These are phyloP conservation scores for Coix lacrymajobi DNA, from an alignment of 176 grass and related monocot species.

Conservation along the genomic window DNA sequence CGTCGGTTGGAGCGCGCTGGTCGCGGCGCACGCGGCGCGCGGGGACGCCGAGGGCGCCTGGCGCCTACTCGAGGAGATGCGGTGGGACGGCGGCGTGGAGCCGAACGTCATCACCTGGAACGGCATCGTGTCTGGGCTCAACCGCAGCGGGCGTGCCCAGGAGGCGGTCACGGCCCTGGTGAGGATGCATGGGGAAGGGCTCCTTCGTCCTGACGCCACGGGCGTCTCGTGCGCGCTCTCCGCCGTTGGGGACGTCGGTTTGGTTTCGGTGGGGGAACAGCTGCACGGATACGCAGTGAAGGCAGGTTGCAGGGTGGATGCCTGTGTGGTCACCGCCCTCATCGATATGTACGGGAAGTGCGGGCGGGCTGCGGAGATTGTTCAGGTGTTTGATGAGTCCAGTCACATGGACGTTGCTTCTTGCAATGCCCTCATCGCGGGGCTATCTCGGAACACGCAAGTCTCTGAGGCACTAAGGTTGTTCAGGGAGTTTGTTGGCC, in stretches of 20 bases:
- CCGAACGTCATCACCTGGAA: slow-evolving; percentile 72
- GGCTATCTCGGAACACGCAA: slow-evolving; percentile 53
- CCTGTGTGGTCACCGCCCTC: slow-evolving; percentile 42
- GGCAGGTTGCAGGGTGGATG: slow-evolving; percentile 29
- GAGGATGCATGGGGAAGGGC: slow-evolving; percentile 55
- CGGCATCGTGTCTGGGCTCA: slow-evolving; percentile 54
- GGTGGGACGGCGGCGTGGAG: slow-evolving; percentile 8
- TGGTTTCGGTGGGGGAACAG: slow-evolving; percentile 33
- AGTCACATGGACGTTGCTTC: slow-evolving; percentile 43
- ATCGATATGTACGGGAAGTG: slow-evolving; percentile 63
- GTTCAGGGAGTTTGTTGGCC: slow-evolving; percentile 39
- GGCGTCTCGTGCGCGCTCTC: slow-evolving; percentile 51
- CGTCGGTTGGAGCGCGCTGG: slow-evolving; percentile 57
- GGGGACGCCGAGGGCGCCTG: slow-evolving; percentile 32
- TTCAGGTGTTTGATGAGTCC: slow-evolving; percentile 37
- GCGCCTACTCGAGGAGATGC: slow-evolving; percentile 40
- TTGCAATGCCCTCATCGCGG: slow-evolving; percentile 51
- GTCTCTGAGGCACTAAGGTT: slow-evolving; percentile 40
- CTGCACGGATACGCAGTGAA: slow-evolving; percentile 46
- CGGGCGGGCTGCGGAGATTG: slow-evolving; percentile 35
- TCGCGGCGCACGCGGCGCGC: slow-evolving; percentile 21
- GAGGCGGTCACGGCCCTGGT: slow-evolving; percentile 27
- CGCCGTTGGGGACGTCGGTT: slow-evolving; percentile 27
- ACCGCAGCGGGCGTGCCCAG: slow-evolving; percentile 31
- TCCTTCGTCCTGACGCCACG: slow-evolving; percentile 19